Evolutionary conservation across 2,329 filamentous ascomycete genomes (phyloP).

Genomic region (Ceratocystis ficicola): DNA sequence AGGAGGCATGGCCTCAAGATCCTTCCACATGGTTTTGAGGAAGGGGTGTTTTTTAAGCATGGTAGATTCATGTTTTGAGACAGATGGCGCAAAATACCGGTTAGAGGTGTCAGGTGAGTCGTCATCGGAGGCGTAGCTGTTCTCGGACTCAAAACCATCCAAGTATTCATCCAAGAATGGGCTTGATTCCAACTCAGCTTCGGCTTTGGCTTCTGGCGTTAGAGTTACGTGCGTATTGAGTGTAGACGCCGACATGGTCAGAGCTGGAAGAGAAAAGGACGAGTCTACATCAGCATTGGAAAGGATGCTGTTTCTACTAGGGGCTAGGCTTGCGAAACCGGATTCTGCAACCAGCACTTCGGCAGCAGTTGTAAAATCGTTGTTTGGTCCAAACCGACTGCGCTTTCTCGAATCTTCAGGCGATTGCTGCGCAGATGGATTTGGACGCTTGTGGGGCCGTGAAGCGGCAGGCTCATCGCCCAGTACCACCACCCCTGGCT

Average conservation of each 20-base stretch:
- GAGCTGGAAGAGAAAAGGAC: no score
- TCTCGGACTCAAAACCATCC: no score
- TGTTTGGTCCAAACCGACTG: not conserved
- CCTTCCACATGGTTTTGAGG: conserved; percentile 73
- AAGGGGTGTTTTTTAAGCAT: conserved; percentile 53
- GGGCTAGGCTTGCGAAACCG: not conserved
- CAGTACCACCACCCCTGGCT: not conserved
- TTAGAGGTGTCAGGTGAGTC: no score
- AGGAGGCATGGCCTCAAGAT: conserved; percentile 54
- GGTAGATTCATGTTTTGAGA: no score
- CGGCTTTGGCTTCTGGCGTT: no score
- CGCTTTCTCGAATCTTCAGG: not conserved
- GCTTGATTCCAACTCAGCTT: no score
- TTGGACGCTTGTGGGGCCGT: not conserved
- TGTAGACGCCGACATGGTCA: no score
- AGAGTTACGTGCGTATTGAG: no score
- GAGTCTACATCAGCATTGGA: not conserved
- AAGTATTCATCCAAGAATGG: no score
- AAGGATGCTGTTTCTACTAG: not conserved
- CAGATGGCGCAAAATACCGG: no score
- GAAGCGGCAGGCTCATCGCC: not conserved
- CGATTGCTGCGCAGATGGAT: not conserved
- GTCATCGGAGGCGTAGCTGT: no score
- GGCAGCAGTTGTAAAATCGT: not conserved
- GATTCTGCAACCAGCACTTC: not conserved